Conservation (phyloP, 805 yeast species). For the Starmerella khaoyaiensis region DNA sequence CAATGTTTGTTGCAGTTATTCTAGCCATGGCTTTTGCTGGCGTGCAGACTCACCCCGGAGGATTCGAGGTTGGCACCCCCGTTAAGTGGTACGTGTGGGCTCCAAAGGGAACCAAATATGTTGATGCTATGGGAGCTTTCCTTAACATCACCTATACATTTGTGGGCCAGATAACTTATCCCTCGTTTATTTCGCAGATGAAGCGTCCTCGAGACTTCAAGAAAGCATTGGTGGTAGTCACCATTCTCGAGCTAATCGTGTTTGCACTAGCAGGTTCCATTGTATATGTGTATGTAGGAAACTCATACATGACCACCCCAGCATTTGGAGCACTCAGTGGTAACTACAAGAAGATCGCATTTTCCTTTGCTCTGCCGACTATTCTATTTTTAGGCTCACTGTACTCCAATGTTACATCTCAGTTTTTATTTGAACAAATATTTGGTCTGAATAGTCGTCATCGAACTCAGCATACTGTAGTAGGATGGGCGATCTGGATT, state of each 20-base stretch:
- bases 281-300: slow-evolving; percentile 46
- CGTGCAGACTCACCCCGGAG: slow-evolving; percentile 37
- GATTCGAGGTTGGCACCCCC: slow-evolving; percentile 30
- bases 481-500: slow-evolving; percentile 45
- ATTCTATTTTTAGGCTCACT: slow-evolving; percentile 39
- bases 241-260: slow-evolving; percentile 37
- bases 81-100: slow-evolving; percentile 41
- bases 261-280: slow-evolving; percentile 46
- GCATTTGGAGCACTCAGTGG: slow-evolving; percentile 43
- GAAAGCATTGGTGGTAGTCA: slow-evolving; percentile 42
- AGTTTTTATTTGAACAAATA: slow-evolving; percentile 38
- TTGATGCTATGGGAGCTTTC: slow-evolving; percentile 42
- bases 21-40: slow-evolving; percentile 44
- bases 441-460: slow-evolving; percentile 35
- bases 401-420: slow-evolving; percentile 43
- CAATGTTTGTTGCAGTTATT: slow-evolving; percentile 46
- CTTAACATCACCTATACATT: slow-evolving; percentile 50
- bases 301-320: slow-evolving; percentile 41
- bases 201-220: slow-evolving; percentile 43
- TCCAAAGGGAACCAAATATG: slow-evolving; percentile 39
- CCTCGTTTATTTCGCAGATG: slow-evolving; percentile 51
- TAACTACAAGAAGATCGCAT: slow-evolving; percentile 40
- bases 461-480: slow-evolving; percentile 35
- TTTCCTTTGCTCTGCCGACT: slow-evolving; percentile 51
- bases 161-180: slow-evolving; percentile 53